phyloP scores from a whole-genome alignment of 1,284 basidiomycete genomes.

The Trichosporon sp. region DNA sequence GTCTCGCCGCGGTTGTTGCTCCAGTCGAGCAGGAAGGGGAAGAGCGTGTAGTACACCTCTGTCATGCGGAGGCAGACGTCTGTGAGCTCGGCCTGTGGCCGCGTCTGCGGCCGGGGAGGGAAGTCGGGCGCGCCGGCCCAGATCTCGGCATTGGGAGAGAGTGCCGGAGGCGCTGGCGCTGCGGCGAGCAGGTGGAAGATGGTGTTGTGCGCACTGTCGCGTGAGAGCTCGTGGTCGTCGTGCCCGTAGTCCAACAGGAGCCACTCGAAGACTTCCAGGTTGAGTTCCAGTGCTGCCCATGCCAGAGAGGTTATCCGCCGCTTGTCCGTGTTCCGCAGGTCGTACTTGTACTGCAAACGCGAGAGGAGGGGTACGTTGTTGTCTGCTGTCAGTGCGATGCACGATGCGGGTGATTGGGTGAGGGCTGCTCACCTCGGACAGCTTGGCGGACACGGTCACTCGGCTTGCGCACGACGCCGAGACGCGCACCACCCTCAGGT shows the following conservation, averaged over 20 bases:
- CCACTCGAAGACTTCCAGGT: constrained; percentile 85
- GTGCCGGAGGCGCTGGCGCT: constrained; percentile 52
- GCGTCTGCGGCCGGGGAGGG: constrained; percentile 19
- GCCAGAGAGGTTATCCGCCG: constrained; percentile 73
- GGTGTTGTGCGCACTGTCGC: constrained; percentile 86
- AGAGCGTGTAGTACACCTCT: constrained; percentile 33
- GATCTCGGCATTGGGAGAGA: constrained; percentile 27
- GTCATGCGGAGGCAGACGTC: constrained; percentile 32
- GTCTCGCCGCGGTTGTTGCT: constrained; percentile 81
- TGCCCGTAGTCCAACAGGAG: constrained; percentile 72
- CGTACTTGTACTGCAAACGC: constrained; percentile 61
- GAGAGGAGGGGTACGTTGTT: constrained; percentile 86
- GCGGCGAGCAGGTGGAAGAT: constrained; percentile 82
- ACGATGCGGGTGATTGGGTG: no score
- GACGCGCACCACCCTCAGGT: constrained; percentile 10
- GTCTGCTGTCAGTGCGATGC: constrained; percentile 53
- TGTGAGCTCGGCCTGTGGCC: constrained; percentile 21
- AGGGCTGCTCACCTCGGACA: constrained; percentile 32
- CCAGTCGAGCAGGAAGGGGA: constrained; percentile 78
- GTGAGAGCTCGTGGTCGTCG: constrained; percentile 80
- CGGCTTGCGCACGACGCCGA: constrained; percentile 34
- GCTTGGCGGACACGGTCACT: constrained; percentile 35
- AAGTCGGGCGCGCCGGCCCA: constrained; percentile 25
- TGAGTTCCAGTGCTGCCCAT: constrained; percentile 76
- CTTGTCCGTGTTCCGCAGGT: constrained; percentile 78